Percentiles rank a stretch among this genome's conserved stretches.
Evolutionary conservation across 441 rosid genomes (phyloP).

Genomic region (Adansonia grandidieri): DNA sequence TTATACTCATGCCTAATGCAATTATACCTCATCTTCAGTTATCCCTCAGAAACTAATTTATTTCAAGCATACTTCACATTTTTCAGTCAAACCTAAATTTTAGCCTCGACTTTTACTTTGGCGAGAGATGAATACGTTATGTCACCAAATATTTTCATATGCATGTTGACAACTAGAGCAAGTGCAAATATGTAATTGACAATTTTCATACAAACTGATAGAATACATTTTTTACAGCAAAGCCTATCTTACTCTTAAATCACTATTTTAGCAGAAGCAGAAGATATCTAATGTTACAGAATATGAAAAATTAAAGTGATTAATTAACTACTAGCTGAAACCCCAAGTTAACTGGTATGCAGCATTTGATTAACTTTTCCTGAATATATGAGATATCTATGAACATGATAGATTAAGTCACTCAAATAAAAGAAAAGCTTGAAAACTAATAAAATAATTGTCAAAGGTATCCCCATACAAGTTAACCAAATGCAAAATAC

Average conservation of each 20-base stretch:
- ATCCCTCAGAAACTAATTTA: constrained; percentile 3
- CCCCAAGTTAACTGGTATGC: neutral
- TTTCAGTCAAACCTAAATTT: neutral
- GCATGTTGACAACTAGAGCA: constrained; percentile 6
- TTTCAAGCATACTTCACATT: neutral
- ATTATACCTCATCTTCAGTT: neutral
- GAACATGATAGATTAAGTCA: neutral
- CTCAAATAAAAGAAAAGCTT: neutral
- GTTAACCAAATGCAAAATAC: constrained; percentile 13
- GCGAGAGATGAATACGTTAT: constrained; percentile 1
- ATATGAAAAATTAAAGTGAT: constrained; percentile 1
- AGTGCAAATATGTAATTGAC: neutral
- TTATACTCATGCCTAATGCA: neutral
- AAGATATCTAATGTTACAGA: constrained; percentile 2
- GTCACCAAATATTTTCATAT: constrained; percentile 11
- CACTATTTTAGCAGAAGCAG: neutral
- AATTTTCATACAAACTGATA: constrained; percentile 8
- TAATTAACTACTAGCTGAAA: neutral
- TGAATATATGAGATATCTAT: neutral
- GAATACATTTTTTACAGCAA: constrained; percentile 15
- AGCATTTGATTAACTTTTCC: constrained; percentile 8
- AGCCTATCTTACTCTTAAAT: neutral
- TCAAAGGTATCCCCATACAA: neutral
- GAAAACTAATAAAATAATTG: constrained; percentile 18
- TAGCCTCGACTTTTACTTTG: neutral